A percentile compares a stretch with the other conserved stretches of the same genome.
Evolutionary conservation across 2,329 filamentous ascomycete genomes (phyloP).

Genomic region (Aspergillus texensis): DNA sequence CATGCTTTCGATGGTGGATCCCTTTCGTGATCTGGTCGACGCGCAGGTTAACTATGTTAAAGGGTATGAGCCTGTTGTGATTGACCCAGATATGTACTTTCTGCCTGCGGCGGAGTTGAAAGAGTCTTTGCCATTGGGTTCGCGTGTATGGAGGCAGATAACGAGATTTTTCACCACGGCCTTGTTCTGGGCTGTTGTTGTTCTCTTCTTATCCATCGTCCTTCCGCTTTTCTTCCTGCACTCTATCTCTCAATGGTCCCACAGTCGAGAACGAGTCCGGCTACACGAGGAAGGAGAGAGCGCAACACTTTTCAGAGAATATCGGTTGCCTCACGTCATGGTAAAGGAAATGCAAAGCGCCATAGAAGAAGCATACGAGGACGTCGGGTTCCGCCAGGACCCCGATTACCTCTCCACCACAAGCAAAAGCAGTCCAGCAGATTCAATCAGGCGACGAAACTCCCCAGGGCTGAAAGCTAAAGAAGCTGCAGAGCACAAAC

Average conservation of each 20-base stretch:
- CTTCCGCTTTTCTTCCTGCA: slow-evolving; percentile 73
- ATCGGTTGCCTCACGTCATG: slow-evolving; percentile 70
- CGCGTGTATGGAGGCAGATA: slow-evolving; percentile 36
- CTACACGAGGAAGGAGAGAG: slow-evolving; percentile 73
- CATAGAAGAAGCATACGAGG: slow-evolving; percentile 77
- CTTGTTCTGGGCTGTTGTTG: slow-evolving; percentile 66
- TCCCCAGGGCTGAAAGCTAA: neutral
- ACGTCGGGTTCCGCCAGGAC: slow-evolving; percentile 67
- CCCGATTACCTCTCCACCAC: slow-evolving; percentile 70
- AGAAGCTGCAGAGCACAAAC: slow-evolving; percentile 2
- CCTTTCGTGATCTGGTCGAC: slow-evolving; percentile 68
- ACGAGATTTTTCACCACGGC: slow-evolving; percentile 54
- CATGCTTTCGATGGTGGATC: slow-evolving; percentile 74
- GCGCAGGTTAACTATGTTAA: slow-evolving; percentile 73
- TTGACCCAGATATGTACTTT: slow-evolving; percentile 57
- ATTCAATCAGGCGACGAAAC: neutral
- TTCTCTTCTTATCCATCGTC: slow-evolving; percentile 74
- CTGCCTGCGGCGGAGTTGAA: slow-evolving; percentile 30
- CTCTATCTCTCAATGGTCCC: slow-evolving; percentile 73
- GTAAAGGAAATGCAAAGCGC: slow-evolving; percentile 74
- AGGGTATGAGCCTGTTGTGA: slow-evolving; percentile 73
- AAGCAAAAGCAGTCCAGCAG: slow-evolving; percentile 33
- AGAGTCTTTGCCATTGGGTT: slow-evolving; percentile 27
- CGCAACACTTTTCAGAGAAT: slow-evolving; percentile 68
- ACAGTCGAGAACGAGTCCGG: slow-evolving; percentile 73